Conservation (phyloP, 331 rosid genomes). For the Pyracantha coccinea region DNA sequence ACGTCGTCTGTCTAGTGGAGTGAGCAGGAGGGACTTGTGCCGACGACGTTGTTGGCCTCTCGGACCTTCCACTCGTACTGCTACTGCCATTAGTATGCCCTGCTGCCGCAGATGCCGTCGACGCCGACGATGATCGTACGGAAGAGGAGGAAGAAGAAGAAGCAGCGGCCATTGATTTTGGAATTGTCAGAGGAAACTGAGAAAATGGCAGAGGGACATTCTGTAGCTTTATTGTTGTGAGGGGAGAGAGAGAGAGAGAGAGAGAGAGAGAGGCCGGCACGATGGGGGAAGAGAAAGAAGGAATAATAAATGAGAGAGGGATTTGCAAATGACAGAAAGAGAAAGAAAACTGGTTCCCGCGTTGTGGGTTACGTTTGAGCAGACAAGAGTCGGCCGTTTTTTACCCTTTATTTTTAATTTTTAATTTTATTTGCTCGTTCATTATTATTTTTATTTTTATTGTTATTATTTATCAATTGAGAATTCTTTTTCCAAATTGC, state of each 20-base stretch:
- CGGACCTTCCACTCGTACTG: conserved; percentile 16
- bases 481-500: too few species aligned
- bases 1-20: neutral
- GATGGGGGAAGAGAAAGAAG: conserved; percentile 9
- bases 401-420: neutral
- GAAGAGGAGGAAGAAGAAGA: neutral
- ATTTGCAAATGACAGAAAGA: too few species aligned
- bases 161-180: conserved; percentile 12
- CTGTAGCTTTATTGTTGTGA: neutral
- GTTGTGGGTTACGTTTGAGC: conserved; percentile 18
- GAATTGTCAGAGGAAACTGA: neutral
- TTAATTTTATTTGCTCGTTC: neutral
- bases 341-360: conserved; percentile 42
- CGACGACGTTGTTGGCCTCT: conserved; percentile 19
- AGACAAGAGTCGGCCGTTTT: conserved; percentile 12
- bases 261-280: conserved; percentile 40
- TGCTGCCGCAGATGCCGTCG: neutral
- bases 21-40: conserved; percentile 6
- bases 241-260: neutral
- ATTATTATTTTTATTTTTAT: too few species aligned
- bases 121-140: conserved; percentile 9
- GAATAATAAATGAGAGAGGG: too few species aligned
- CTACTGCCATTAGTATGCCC: neutral
- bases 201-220: neutral
- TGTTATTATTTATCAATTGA: too few species aligned